A percentile compares a stretch with the other conserved stretches of the same genome.
Conservation (phyloP, 768 basidiomycete genomes). For the Mycena rosella region DNA sequence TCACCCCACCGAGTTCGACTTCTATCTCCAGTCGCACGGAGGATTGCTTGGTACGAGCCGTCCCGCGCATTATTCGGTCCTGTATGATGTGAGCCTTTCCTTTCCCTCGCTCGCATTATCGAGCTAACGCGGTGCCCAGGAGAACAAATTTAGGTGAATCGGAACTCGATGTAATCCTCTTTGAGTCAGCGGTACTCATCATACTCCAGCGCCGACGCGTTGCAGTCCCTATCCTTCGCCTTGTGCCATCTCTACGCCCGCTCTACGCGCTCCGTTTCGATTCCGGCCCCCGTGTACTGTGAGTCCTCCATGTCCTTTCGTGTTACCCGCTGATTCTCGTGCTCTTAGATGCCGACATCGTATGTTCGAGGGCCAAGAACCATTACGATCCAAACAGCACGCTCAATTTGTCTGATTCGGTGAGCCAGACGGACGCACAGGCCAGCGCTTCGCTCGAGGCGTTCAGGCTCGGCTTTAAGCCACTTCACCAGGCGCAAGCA, state of each 20-base stretch:
- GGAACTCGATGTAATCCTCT: no score
- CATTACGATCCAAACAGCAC: constrained; percentile 75
- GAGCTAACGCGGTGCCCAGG: no score
- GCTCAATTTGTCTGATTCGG: no score
- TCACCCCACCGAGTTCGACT: constrained; percentile 82
- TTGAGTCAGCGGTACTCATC: no score
- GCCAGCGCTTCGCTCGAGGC: no score
- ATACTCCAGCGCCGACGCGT: constrained; percentile 73
- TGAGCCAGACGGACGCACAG: no score
- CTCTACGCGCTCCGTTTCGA: constrained; percentile 86
- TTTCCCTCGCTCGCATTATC: no score
- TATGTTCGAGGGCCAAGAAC: constrained; percentile 74
- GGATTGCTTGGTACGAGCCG: constrained; percentile 82
- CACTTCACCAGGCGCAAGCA: no score
- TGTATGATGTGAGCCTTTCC: no score
- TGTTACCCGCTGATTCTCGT: neutral
- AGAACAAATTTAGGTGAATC: constrained; percentile 71
- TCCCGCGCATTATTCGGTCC: constrained; percentile 59
- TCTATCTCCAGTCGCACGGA: constrained; percentile 82
- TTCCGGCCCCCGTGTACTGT: constrained; percentile 91
- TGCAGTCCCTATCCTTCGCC: constrained; percentile 79
- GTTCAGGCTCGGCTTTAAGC: no score
- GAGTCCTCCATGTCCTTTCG: constrained; percentile 38
- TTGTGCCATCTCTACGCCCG: constrained; percentile 87
- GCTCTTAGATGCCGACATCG: constrained; percentile 83